Evolutionary conservation across 2,329 filamentous ascomycete species (phyloP), one percentile per base, ranked within the genome.

Genomic region (Epichloe aotearoae): DNA sequence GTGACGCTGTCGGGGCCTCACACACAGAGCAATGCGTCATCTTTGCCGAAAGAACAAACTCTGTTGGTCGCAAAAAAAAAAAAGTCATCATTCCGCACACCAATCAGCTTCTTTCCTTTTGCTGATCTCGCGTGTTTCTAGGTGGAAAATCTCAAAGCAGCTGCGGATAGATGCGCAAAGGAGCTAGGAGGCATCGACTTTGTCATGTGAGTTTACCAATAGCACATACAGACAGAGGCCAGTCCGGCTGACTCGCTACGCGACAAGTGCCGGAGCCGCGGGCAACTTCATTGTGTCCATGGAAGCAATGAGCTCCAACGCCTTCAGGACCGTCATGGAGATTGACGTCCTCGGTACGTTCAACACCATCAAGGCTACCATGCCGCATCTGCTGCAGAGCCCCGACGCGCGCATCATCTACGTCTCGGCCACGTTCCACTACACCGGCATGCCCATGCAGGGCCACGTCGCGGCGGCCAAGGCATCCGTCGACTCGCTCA

Each of bases 281-380:
- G 93, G 93, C 53, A 98, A 98, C 68, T 98, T 97, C 67, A 76
- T 98, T 20, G 85, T 88, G 0, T 86, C 91, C 4, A 84, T 97
- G 53, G 78, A 84, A 40, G 84, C 84, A 55, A 78, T 97, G 47
- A 88, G 82, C 40, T 70, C 86, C 52, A 97, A 97, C 64, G 93
- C 88, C 3, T 95, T 98, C 80, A 94, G 90, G 67, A 76, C 87
- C 0, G 93, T 98, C 57, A 91, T 97, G 61, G 93, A 97, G 54
- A 98, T 98, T 62, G 93, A 97, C 64, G 84, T 95, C 3, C 68
- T 97, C 37, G 93, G 93, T 34, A 94, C 87, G 15, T 98, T 86
- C 71, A 95, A 97, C 72, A 95, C 89, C 3, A 76, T 95, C 62
- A 97, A 97, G 70, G 89, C 91, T 3, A 93, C 88, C 1, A 72